These are phyloP conservation scores for Martiniozyma asiatica DNA, from an alignment of 1,139 yeast genomes.

Conservation along the genomic window DNA sequence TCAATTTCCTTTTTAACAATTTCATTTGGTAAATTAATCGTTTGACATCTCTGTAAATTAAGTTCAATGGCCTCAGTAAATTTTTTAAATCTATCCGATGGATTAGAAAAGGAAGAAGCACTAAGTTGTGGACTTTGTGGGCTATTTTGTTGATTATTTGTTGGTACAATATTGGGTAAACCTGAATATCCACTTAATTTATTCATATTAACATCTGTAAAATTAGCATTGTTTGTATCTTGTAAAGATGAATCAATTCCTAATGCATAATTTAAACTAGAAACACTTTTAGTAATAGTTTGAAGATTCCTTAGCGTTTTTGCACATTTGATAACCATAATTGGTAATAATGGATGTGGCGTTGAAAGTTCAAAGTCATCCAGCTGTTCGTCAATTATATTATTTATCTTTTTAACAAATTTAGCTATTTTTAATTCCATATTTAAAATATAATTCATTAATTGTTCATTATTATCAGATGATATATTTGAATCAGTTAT, in stretches of 20 bases:
- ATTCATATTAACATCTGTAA: background rate
- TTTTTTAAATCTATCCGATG: constrained; percentile 6
- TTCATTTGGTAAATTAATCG: constrained; percentile 8
- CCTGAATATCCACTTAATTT: too few species aligned
- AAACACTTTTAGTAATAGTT: constrained; percentile 13
- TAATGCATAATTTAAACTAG: constrained; percentile 12
- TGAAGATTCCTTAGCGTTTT: constrained; percentile 13
- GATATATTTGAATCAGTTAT: background rate
- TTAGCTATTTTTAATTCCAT: constrained; percentile 35
- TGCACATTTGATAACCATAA: constrained; percentile 16
- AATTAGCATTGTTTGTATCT: constrained; percentile 1
- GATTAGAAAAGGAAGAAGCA: background rate
- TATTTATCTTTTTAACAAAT: constrained; percentile 30
- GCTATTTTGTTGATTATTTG: too few species aligned
- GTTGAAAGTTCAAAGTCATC: constrained; percentile 25
- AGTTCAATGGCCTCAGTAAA: constrained; percentile 7
- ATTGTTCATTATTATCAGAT: constrained; percentile 1
- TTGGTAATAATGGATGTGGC: constrained; percentile 18
- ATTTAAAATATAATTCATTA: constrained; percentile 27
- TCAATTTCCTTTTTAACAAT: constrained; percentile 6
- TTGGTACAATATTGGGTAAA: too few species aligned
- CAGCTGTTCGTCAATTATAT: constrained; percentile 22
- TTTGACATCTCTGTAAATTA: constrained; percentile 9
- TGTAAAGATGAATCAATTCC: constrained; percentile 3
- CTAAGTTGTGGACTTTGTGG: too few species aligned